A percentile compares a stretch with the other conserved stretches of the same genome.
phyloP scores from a whole-genome alignment of 805 yeast genomes.

The Ogataea salicorniae region DNA sequence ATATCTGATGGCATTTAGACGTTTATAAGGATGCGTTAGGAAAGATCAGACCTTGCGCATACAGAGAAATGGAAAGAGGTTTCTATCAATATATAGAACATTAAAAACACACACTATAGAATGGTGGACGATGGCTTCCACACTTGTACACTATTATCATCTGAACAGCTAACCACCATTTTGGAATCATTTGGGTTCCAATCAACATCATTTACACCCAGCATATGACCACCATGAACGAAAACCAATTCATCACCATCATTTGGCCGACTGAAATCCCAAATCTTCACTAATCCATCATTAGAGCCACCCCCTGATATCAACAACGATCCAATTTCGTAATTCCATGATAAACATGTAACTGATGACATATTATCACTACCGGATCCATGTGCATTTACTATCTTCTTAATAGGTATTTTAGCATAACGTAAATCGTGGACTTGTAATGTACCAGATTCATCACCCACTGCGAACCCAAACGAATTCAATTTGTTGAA shows the following conservation, averaged over 20 bases:
- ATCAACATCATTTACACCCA: slow-evolving; percentile 77
- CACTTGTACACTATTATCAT: slow-evolving; percentile 81
- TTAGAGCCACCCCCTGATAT: slow-evolving; percentile 60
- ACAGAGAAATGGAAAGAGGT: too few relatives aligned
- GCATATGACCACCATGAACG: slow-evolving; percentile 79
- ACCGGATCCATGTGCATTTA: slow-evolving; percentile 31
- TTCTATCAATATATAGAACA: too few relatives aligned
- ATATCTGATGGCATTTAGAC: too few relatives aligned
- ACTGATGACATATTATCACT: slow-evolving; percentile 37
- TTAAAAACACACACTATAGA: neutral
- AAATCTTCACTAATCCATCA: slow-evolving; percentile 57
- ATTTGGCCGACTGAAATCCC: slow-evolving; percentile 41
- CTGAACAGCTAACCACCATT: slow-evolving; percentile 72
- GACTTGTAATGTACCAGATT: slow-evolving; percentile 46
- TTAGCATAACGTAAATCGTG: slow-evolving; percentile 60
- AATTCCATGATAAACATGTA: slow-evolving; percentile 72
- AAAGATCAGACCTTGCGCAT: too few relatives aligned
- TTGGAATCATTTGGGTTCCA: slow-evolving; percentile 76
- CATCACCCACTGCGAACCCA: slow-evolving; percentile 64
- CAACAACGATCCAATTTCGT: slow-evolving; percentile 43
- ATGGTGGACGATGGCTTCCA: slow-evolving; percentile 58
- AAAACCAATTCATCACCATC: slow-evolving; percentile 38
- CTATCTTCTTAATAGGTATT: slow-evolving; percentile 26
- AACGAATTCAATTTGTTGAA: slow-evolving; percentile 54
- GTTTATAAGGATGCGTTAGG: too few relatives aligned